phyloP scores from a whole-genome alignment of 257 asterid genomes.

The Solanum lycopersicoides region DNA sequence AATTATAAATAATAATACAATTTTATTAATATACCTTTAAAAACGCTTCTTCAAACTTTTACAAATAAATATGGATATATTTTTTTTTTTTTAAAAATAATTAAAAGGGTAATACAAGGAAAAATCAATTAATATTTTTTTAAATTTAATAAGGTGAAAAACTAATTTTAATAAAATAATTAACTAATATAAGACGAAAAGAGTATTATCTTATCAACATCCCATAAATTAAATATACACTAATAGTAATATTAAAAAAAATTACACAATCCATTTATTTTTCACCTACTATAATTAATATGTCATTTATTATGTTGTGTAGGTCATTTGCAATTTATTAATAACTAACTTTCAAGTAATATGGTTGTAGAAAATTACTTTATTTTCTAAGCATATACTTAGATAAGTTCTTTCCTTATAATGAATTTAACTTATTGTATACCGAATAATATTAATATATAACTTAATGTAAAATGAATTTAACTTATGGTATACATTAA shows the following conservation, averaged over 20 bases:
- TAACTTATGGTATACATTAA: too few species aligned
- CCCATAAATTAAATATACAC: background rate
- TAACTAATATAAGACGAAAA: too few species aligned
- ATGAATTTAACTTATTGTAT: background rate
- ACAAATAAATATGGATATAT: too few species aligned
- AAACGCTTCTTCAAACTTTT: too few species aligned
- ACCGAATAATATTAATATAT: background rate
- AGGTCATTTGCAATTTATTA: background rate
- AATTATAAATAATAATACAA: too few species aligned
- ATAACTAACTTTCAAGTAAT: background rate
- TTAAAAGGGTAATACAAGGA: too few species aligned
- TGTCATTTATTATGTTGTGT: background rate
- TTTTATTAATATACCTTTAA: too few species aligned
- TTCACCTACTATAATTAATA: background rate
- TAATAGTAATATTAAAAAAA: background rate
- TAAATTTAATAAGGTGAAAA: too few species aligned
- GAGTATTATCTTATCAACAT: background rate
- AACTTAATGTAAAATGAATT: too few species aligned
- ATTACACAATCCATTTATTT: background rate
- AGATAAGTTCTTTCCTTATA: background rate
- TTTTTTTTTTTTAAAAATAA: too few species aligned
- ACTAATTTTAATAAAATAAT: too few species aligned
- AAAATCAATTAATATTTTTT: too few species aligned
- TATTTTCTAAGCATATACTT: background rate
- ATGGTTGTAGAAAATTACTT: background rate